These are phyloP conservation scores for Lasiosphaeria hispida DNA, from an alignment of 495 filamentous ascomycete genomes.

Conservation along the genomic window DNA sequence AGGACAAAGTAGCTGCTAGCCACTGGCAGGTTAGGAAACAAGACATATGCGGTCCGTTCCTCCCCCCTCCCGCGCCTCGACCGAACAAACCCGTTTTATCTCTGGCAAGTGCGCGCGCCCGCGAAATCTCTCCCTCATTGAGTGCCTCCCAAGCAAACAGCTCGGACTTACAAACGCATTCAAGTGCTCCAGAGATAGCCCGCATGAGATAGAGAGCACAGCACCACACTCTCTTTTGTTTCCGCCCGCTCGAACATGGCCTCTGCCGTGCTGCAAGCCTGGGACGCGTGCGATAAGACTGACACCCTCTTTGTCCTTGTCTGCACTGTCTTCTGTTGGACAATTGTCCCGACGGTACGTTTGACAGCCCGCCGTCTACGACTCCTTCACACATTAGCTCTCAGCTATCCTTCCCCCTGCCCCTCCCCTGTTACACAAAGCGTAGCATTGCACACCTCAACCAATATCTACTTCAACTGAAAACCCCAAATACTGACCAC, in stretches of 20 bases:
- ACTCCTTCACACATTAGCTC: not conserved
- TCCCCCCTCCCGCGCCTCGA: too few species aligned
- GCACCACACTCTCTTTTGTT: slow-evolving; percentile 3
- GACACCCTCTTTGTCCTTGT: slow-evolving; percentile 32
- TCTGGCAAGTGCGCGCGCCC: too few species aligned
- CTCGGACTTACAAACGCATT: too few species aligned
- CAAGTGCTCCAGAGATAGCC: too few species aligned
- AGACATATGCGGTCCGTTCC: too few species aligned
- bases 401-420: not conserved
- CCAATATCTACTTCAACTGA: too few species aligned
- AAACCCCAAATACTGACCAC: not conserved
- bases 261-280: slow-evolving; percentile 23
- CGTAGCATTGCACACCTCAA: not conserved
- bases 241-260: slow-evolving; percentile 6
- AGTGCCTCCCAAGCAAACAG: too few species aligned
- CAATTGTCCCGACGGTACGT: slow-evolving; percentile 29
- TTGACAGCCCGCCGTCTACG: not conserved
- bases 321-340: slow-evolving; percentile 31
- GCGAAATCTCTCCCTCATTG: too few species aligned
- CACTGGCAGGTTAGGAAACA: too few species aligned
- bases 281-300: slow-evolving; percentile 28
- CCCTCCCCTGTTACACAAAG: not conserved
- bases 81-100: too few species aligned
- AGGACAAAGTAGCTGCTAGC: too few species aligned
- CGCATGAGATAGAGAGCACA: too few species aligned